Conservation (phyloP, 306 rosid genomes). For the Astragalus membranaceus region DNA sequence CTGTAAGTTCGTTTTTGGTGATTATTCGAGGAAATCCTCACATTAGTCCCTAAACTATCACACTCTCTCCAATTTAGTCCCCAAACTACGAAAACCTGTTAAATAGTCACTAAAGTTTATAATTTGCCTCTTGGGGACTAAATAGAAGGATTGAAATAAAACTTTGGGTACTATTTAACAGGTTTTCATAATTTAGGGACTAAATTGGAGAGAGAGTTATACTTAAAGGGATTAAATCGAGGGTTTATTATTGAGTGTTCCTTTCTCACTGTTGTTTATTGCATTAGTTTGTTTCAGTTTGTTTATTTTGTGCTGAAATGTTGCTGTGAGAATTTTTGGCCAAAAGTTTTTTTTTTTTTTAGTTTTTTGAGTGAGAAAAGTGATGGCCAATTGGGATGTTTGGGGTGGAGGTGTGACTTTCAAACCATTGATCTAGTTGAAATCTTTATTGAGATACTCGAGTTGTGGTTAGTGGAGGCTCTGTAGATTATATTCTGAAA, state of each 20-base stretch:
- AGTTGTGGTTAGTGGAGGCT: constrained; percentile 3
- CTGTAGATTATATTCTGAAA: background rate
- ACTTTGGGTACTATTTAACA: too few species aligned
- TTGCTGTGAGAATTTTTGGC: background rate
- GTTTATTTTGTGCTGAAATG: background rate
- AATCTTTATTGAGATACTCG: background rate
- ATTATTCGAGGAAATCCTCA: background rate
- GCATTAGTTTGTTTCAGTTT: background rate
- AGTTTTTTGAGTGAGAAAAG: background rate
- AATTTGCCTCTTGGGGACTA: too few species aligned
- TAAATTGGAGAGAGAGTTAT: too few species aligned
- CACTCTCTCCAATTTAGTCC: too few species aligned
- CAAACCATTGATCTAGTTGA: background rate
- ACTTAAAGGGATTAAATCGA: too few species aligned
- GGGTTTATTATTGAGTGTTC: background rate
- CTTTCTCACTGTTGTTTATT: background rate
- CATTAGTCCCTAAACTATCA: too few species aligned
- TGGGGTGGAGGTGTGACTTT: constrained; percentile 1
- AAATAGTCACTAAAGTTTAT: too few species aligned
- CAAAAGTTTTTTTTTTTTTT: background rate
- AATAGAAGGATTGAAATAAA: too few species aligned
- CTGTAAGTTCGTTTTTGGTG: constrained; percentile 46
- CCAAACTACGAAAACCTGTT: too few species aligned
- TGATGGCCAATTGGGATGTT: background rate
- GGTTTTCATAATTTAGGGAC: too few species aligned